Evolutionary conservation across 306 rosid genomes (phyloP).

Genomic region (Cucurbita argyrosperma): DNA sequence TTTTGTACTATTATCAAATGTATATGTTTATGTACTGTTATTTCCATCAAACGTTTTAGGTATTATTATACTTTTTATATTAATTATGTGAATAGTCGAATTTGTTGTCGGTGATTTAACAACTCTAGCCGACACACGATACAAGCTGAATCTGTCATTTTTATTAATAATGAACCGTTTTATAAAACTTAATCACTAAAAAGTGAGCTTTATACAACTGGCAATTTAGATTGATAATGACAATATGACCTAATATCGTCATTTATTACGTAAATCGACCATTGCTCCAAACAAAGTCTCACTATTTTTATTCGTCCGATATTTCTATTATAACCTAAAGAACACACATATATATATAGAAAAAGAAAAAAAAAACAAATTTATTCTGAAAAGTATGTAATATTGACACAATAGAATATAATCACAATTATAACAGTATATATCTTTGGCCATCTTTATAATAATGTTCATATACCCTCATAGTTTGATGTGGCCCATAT

Average conservation of each 20-base stretch:
- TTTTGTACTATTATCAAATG: neutral
- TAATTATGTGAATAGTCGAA: neutral
- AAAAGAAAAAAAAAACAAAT: neutral
- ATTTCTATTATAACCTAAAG: too few relatives aligned
- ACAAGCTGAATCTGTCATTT: neutral
- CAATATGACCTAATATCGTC: neutral
- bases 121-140: neutral
- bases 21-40: neutral
- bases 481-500: neutral
- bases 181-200: neutral
- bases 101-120: neutral
- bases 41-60: neutral
- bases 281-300: too few relatives aligned
- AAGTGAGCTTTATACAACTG: neutral
- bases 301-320: too few relatives aligned
- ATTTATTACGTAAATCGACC: neutral
- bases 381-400: neutral
- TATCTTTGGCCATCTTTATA: too few relatives aligned
- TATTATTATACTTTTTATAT: neutral
- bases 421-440: neutral
- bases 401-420: neutral
- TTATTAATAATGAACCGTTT: neutral
- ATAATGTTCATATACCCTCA: neutral
- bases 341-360: too few relatives aligned
- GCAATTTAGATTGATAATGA: neutral